Conservation (phyloP, 2,329 filamentous ascomycete species). For the Helminthosporium solani region DNA sequence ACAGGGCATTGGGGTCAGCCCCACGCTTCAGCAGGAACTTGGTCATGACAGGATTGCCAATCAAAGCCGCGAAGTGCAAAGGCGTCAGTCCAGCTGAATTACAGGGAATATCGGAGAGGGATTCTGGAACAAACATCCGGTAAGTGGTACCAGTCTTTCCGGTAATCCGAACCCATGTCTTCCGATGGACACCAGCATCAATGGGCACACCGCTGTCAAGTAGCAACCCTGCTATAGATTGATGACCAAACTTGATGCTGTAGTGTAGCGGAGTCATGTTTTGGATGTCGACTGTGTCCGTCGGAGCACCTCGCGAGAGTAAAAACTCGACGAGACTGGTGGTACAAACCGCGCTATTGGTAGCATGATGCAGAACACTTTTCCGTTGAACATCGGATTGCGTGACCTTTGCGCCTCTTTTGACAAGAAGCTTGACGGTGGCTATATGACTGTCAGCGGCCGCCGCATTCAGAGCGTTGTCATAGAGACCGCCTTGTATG, state of each 20-base stretch:
- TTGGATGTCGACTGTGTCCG: constrained; percentile 1
- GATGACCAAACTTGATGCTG: constrained; percentile 10
- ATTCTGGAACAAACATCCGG: too few species aligned
- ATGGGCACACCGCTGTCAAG: constrained; percentile 7
- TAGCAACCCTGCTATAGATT: constrained; percentile 8
- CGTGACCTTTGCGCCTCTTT: too few species aligned
- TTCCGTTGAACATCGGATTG: too few species aligned
- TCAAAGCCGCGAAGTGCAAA: constrained; percentile 8
- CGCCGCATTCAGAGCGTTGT: too few species aligned
- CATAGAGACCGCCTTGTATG: too few species aligned
- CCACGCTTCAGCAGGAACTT: constrained; percentile 5
- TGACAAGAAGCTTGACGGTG: too few species aligned
- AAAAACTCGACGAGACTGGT: too few species aligned
- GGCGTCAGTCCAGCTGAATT: constrained; percentile 3
- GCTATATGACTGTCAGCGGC: too few species aligned
- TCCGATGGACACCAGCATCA: constrained; percentile 6
- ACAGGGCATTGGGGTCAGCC: constrained; percentile 7
- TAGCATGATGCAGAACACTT: too few species aligned
- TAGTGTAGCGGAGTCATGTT: constrained; percentile 14
- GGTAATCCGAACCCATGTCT: too few species aligned
- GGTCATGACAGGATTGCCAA: constrained; percentile 4
- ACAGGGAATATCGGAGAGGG: neutral
- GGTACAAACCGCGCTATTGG: too few species aligned
- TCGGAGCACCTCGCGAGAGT: neutral
- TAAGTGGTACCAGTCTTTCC: too few species aligned